These are phyloP conservation scores for Cantharellus cinnabarinus DNA, from an alignment of 768 basidiomycete genomes.

Conservation along the genomic window DNA sequence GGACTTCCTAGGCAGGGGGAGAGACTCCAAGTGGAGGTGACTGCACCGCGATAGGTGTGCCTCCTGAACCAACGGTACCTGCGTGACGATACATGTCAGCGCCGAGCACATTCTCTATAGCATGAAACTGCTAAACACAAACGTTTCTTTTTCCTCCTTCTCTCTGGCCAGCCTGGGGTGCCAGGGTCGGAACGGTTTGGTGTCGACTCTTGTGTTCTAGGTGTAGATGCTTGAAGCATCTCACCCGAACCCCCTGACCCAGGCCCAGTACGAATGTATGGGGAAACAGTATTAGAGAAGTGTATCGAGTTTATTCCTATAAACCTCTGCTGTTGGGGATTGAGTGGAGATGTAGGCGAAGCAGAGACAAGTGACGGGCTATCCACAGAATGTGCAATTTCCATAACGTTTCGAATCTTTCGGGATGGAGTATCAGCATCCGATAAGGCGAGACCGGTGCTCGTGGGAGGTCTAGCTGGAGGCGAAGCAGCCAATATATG, in stretches of 20 bases:
- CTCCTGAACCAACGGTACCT: too few relatives aligned
- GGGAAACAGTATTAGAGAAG: too few relatives aligned
- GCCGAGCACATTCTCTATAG: too few relatives aligned
- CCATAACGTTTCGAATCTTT: slow-evolving; percentile 1
- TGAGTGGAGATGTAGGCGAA: background rate
- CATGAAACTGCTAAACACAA: slow-evolving; percentile 17
- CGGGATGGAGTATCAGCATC: too few relatives aligned
- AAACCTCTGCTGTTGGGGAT: background rate
- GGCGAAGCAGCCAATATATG: slow-evolving; percentile 11
- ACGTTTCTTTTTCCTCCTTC: slow-evolving; percentile 65
- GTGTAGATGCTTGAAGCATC: background rate
- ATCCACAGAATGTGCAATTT: background rate
- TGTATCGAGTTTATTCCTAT: too few relatives aligned
- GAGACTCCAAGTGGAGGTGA: too few relatives aligned
- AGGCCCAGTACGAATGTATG: too few relatives aligned
- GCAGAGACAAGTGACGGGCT: background rate
- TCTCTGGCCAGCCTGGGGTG: slow-evolving; percentile 17
- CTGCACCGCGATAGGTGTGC: too few relatives aligned
- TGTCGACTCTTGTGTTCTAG: background rate
- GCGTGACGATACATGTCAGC: too few relatives aligned
- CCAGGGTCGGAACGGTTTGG: background rate
- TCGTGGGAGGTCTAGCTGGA: slow-evolving; percentile 25
- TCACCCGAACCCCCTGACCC: background rate
- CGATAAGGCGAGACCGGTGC: slow-evolving; percentile 8
- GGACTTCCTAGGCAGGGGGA: too few relatives aligned